phyloP scores from a whole-genome alignment of 2,329 filamentous ascomycete genomes.

The Chaetomiaceae sp. region DNA sequence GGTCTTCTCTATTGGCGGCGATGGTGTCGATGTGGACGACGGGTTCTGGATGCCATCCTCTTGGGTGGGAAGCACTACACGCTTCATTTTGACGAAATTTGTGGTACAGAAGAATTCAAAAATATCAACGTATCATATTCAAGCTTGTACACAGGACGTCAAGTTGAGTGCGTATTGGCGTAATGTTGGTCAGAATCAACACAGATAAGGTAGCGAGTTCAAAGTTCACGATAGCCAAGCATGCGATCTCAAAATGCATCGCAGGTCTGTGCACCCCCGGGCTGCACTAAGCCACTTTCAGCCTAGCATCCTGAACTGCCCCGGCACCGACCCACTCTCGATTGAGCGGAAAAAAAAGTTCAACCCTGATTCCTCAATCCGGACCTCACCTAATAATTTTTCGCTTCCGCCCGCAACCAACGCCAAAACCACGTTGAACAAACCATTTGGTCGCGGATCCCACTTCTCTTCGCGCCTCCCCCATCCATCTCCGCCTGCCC shows the following conservation, averaged over 20 bases:
- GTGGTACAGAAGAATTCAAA: no score
- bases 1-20: neutral
- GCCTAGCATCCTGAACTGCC: neutral
- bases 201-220: no score
- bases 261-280: neutral
- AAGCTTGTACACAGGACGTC: no score
- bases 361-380: constrained; percentile 26
- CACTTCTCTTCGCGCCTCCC: constrained; percentile 15
- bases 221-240: no score
- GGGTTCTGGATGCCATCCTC: neutral
- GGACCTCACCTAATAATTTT: constrained; percentile 21
- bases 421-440: constrained; percentile 11
- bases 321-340: constrained; percentile 12
- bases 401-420: constrained; percentile 22
- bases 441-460: constrained; percentile 14
- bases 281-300: constrained; percentile 12
- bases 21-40: neutral
- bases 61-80: neutral
- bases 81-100: neutral
- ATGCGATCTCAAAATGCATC: neutral
- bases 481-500: constrained; percentile 13
- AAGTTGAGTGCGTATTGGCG: no score
- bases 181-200: no score
- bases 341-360: constrained; percentile 25
- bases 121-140: no score